Evolutionary conservation across 345 rosid species (phyloP).

Genomic region (Ceriops zippeliana): DNA sequence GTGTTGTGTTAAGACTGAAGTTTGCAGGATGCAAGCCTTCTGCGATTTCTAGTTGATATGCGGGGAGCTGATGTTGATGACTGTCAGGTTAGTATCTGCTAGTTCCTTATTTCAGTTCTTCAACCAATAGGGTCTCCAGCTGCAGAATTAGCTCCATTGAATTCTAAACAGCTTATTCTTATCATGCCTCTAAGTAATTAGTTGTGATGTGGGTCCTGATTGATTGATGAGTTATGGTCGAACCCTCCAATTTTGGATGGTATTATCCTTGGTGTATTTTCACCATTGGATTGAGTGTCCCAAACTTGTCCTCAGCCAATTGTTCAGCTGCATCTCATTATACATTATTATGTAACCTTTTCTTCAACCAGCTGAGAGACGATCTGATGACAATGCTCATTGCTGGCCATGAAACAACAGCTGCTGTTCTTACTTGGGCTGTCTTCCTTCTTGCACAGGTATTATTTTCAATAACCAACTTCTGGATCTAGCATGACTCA

Average conservation of each 20-base stretch:
- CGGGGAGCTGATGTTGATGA: slow-evolving; percentile 50
- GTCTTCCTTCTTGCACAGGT: slow-evolving; percentile 88
- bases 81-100: slow-evolving; percentile 48
- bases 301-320: neutral
- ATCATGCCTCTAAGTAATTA: too few relatives aligned
- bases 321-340: slow-evolving; percentile 1
- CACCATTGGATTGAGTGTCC: neutral
- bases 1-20: slow-evolving; percentile 19
- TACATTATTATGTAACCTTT: neutral
- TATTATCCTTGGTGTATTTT: too few relatives aligned
- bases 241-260: too few relatives aligned
- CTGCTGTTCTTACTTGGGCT: slow-evolving; percentile 98
- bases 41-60: slow-evolving; percentile 91
- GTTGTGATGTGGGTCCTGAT: too few relatives aligned
- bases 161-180: neutral
- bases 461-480: slow-evolving; percentile 20
- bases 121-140: neutral
- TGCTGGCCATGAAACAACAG: slow-evolving; percentile 96
- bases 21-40: slow-evolving; percentile 86
- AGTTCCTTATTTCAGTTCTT: neutral
- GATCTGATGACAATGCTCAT: slow-evolving; percentile 93
- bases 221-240: too few relatives aligned
- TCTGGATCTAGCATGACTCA: neutral
- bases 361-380: slow-evolving; percentile 66
- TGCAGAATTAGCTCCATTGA: neutral